These are phyloP conservation scores for Agaricus sinodeliciosus DNA, from an alignment of 768 basidiomycete species.

Conservation along the genomic window DNA sequence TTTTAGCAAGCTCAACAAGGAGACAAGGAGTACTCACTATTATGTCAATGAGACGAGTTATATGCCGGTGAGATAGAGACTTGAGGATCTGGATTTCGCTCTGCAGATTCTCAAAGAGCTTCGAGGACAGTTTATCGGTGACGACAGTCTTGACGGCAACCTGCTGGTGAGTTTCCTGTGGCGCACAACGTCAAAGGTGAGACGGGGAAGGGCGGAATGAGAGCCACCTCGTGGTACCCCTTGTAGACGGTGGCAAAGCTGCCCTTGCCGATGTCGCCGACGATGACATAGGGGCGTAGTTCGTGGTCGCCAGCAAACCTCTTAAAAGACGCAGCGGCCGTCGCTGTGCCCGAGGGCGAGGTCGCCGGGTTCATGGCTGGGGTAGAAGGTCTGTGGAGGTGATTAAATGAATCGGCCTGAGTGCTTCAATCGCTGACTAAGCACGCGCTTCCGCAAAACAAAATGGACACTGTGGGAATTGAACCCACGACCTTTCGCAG, in stretches of 20 bases:
- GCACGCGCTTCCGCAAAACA: background rate
- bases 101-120: conserved; percentile 96
- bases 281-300: conserved; percentile 61
- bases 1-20: conserved; percentile 1
- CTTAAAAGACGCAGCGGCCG: background rate
- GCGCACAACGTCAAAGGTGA: background rate
- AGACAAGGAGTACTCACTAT: conserved; percentile 45
- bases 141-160: conserved; percentile 96
- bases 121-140: conserved; percentile 78
- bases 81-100: conserved; percentile 97
- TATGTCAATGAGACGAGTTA: conserved; percentile 89
- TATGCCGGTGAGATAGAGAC: conserved; percentile 85
- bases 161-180: conserved; percentile 65
- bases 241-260: conserved; percentile 96
- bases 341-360: conserved; percentile 3
- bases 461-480: conserved; percentile 45
- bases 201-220: background rate
- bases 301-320: conserved; percentile 1
- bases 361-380: conserved; percentile 3
- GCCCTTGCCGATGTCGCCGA: conserved; percentile 76
- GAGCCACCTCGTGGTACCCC: conserved; percentile 79
- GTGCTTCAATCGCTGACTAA: conserved; percentile 10
- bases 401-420: conserved; percentile 11
- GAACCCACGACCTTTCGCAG: conserved; percentile 56
- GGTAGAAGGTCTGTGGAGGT: conserved; percentile 2